A percentile compares a stretch with the other conserved stretches of the same genome.
phyloP scores from a whole-genome alignment of 345 rosid species.

The Streptanthus diversifolius region DNA sequence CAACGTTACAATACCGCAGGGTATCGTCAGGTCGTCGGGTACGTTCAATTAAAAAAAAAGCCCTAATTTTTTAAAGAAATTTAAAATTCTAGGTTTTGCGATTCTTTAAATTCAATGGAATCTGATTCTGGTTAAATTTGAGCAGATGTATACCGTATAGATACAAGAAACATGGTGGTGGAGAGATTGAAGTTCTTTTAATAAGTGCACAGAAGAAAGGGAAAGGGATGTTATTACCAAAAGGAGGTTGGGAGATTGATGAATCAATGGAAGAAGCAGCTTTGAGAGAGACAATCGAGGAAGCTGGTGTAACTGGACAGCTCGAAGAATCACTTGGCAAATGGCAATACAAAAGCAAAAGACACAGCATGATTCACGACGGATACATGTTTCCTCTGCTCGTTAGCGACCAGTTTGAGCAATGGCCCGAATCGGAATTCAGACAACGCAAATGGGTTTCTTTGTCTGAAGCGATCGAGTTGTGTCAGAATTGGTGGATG shows the following conservation, averaged over 20 bases:
- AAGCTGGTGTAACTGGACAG: slow-evolving; percentile 55
- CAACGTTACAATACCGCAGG: slow-evolving; percentile 59
- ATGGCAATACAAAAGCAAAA: slow-evolving; percentile 55
- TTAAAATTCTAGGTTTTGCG: neutral
- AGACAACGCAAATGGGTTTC: slow-evolving; percentile 52
- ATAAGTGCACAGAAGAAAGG: slow-evolving; percentile 55
- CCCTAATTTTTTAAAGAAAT: slow-evolving; percentile 9
- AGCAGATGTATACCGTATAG: slow-evolving; percentile 63
- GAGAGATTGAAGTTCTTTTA: slow-evolving; percentile 54
- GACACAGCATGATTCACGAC: slow-evolving; percentile 44
- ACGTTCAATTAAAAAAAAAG: neutral
- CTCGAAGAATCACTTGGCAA: slow-evolving; percentile 45
- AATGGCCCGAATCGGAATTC: slow-evolving; percentile 50
- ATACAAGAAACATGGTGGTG: slow-evolving; percentile 34
- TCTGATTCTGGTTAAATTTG: neutral
- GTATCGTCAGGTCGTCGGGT: slow-evolving; percentile 76
- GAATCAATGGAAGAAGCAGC: slow-evolving; percentile 58
- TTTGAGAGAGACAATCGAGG: slow-evolving; percentile 50
- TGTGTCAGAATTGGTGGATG: slow-evolving; percentile 53
- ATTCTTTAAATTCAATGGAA: neutral
- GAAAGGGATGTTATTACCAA: slow-evolving; percentile 55
- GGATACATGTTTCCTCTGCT: slow-evolving; percentile 56
- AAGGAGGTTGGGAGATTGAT: slow-evolving; percentile 69
- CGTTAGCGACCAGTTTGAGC: slow-evolving; percentile 39
- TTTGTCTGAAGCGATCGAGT: slow-evolving; percentile 46